Percentiles rank a stretch among this genome's conserved stretches.
These are phyloP conservation scores for Penicillium sclerotiorum DNA, from an alignment of 2,329 filamentous ascomycete species.

Conservation along the genomic window DNA sequence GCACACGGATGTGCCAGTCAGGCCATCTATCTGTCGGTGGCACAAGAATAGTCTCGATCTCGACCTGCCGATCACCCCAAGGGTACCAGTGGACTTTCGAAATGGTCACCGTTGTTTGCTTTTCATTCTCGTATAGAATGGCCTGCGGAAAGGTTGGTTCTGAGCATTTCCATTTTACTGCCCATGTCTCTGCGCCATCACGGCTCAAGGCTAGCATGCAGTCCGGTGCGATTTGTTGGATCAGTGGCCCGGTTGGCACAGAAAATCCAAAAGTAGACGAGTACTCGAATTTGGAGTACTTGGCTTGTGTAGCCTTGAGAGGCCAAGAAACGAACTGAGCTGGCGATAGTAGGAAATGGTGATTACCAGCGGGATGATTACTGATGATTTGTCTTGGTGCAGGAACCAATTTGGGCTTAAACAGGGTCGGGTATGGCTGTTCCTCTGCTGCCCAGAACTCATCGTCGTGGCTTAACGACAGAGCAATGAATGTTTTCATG, in stretches of 20 bases:
- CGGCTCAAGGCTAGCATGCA: constrained; percentile 42
- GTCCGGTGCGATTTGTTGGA: constrained; percentile 46
- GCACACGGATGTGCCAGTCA: constrained; percentile 23
- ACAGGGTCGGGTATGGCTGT: constrained; percentile 34
- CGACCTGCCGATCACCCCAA: constrained; percentile 16
- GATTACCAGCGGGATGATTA: constrained; percentile 32
- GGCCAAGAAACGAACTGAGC: constrained; percentile 45
- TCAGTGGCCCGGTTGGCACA: constrained; percentile 41
- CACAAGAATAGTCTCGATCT: constrained; percentile 15
- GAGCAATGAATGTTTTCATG: constrained; percentile 53
- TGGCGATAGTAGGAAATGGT: constrained; percentile 49
- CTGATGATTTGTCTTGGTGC: constrained; percentile 52
- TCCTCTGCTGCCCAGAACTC: constrained; percentile 53
- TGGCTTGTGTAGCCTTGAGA: constrained; percentile 47
- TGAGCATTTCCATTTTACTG: constrained; percentile 38
- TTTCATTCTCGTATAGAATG: neutral
- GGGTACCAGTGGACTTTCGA: constrained; percentile 16
- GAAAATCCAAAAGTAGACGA: constrained; percentile 53
- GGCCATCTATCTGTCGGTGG: constrained; percentile 16
- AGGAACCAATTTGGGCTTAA: constrained; percentile 14
- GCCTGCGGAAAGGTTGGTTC: constrained; percentile 6
- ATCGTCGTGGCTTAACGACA: constrained; percentile 40
- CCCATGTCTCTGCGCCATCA: constrained; percentile 44
- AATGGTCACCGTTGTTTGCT: neutral
- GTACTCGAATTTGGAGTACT: constrained; percentile 54